These are phyloP conservation scores for Nitzschia putrida DNA, from an alignment of 108 stramenopile species.

Conservation along the genomic window DNA sequence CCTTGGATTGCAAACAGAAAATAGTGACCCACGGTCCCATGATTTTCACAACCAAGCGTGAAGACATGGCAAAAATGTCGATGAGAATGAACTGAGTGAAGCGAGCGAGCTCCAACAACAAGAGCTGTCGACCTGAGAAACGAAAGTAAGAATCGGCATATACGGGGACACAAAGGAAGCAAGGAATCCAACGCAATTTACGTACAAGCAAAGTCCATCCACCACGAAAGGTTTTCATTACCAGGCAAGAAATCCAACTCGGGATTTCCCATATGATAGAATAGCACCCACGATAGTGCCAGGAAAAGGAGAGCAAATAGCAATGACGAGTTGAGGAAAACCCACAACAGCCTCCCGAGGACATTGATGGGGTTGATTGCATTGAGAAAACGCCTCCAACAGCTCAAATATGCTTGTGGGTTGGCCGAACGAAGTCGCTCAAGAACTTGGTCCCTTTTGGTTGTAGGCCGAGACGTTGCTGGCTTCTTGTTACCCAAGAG, in stretches of 20 bases:
- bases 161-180: neutral
- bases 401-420: neutral
- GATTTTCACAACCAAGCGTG: slow-evolving; percentile 36
- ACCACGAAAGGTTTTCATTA: slow-evolving; percentile 62
- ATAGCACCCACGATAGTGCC: slow-evolving; percentile 39
- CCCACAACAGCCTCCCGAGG: neutral
- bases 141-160: neutral
- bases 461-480: no score
- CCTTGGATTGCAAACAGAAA: slow-evolving; percentile 67
- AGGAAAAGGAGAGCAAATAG: slow-evolving; percentile 26
- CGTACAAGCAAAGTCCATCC: slow-evolving; percentile 60
- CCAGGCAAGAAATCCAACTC: slow-evolving; percentile 57
- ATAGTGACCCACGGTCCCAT: slow-evolving; percentile 75
- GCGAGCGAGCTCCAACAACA: slow-evolving; percentile 57
- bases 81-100: slow-evolving; percentile 63
- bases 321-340: slow-evolving; percentile 16
- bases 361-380: slow-evolving; percentile 15
- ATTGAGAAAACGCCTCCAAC: neutral
- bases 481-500: neutral
- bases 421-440: neutral
- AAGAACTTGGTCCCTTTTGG: neutral
- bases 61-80: slow-evolving; percentile 42
- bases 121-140: slow-evolving; percentile 46
- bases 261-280: slow-evolving; percentile 69
- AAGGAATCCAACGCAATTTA: slow-evolving; percentile 3